Conservation (phyloP, 495 filamentous ascomycete genomes). For the Hyaloscypha hepaticicola region DNA sequence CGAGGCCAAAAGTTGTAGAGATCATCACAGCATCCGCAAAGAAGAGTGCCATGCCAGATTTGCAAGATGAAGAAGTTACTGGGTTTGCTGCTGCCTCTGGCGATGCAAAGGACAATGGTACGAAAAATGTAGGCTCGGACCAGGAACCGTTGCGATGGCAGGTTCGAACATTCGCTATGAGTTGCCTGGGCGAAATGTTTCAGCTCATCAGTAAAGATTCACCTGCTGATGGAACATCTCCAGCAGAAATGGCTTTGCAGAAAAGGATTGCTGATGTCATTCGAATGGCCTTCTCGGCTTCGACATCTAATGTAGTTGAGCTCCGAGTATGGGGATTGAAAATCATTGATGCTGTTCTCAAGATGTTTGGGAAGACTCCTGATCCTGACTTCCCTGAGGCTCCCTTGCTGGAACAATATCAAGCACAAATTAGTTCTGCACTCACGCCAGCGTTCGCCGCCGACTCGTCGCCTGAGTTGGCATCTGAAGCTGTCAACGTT, state of each 20-base stretch:
- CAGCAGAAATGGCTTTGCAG: conserved; percentile 73
- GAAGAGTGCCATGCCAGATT: conserved; percentile 61
- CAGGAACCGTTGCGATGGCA: conserved; percentile 95
- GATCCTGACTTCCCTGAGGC: conserved; percentile 97
- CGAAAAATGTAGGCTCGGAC: conserved; percentile 57
- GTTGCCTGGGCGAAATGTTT: conserved; percentile 84
- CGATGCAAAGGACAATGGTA: conserved; percentile 60
- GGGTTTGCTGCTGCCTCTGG: conserved; percentile 79
- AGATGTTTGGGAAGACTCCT: conserved; percentile 93
- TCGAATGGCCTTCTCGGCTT: conserved; percentile 95
- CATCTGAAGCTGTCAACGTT: conserved; percentile 95
- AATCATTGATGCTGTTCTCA: conserved; percentile 90
- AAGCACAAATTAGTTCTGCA: conserved; percentile 95
- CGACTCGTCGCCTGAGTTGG: conserved; percentile 93
- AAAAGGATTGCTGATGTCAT: conserved; percentile 89
- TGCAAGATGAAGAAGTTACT: conserved; percentile 94
- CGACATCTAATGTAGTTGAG: conserved; percentile 88
- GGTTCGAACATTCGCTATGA: conserved; percentile 91
- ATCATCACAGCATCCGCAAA: conserved; percentile 44
- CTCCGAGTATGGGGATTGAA: conserved; percentile 85
- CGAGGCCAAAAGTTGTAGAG: conserved; percentile 59
- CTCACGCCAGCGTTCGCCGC: conserved; percentile 94
- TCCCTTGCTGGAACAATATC: conserved; percentile 93
- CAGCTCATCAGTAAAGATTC: conserved; percentile 71
- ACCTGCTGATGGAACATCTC: conserved; percentile 61